Base-by-base conservation (phyloP, 352 stramenopile genomes). In the Phytophthora fragariae region DNA sequence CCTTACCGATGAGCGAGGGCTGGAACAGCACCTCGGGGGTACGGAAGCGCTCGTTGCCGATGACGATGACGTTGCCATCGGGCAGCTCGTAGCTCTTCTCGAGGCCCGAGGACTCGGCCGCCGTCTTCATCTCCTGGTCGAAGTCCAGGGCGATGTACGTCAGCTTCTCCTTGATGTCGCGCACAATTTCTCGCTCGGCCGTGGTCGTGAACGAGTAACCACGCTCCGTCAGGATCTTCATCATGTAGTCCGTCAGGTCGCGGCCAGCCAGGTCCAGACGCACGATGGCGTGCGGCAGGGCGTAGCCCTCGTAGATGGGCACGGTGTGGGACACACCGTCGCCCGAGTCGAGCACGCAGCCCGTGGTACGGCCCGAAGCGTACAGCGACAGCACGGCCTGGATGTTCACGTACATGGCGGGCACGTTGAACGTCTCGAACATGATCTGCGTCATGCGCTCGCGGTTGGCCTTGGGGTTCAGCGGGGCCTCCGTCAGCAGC, bases 101-200 rank as follows among this genome's bases (percentile, higher is more conserved):
- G 37, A 99, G 76, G 10, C 69, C 79, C 33, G 81, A 85, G 15
- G 84, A 83, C 27, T 88, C 77, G 10, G 71, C 55, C 5, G 95
- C 92, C 60, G 84, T 98, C 82, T 98, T 96, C 84, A 98, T 93
- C 80, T 99, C 96, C 62, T 91, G 72, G 73, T 98, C 92, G 63
- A 97, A 98, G 77, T 99, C 92, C 46, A 97, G 78, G 15, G 96
- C 94, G 6, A 99, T 80, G 83, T 99, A 99, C 57, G 91, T 97
- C 24, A 99, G 86, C 80, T 98, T 98, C 85, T 99, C 97, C 93
- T 99, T 99, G 80, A 99, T 99, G 81, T 99, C 97, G 65, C 89
- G 72, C 57, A 89, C 83, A 76, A 99, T 99, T 87, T 99, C 97
- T 72, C 95, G 90, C 72, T 98, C 95, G 58, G 94, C 94, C 37